Percentiles rank a stretch among this genome's conserved stretches.
Evolutionary conservation across 805 yeast genomes (phyloP).

Genomic region (Nakazawaea sp.): DNA sequence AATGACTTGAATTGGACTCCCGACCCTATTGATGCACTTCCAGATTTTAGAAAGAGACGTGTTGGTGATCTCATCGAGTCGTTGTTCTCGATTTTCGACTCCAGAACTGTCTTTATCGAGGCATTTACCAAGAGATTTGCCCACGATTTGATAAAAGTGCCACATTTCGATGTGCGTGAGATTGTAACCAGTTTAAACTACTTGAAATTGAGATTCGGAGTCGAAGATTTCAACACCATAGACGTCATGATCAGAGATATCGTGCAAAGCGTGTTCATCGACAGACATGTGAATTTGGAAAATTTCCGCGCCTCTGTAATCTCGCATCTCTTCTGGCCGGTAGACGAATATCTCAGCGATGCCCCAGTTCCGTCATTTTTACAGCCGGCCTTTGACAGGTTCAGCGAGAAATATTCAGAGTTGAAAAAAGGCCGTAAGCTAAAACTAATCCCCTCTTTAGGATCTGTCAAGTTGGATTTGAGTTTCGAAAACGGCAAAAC

Average conservation of each 20-base stretch:
- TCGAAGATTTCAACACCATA: slow-evolving; percentile 54
- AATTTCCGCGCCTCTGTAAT: slow-evolving; percentile 53
- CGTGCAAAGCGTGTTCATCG: slow-evolving; percentile 43
- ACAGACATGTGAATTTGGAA: slow-evolving; percentile 26
- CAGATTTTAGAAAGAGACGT: slow-evolving; percentile 61
- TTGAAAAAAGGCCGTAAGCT: slow-evolving; percentile 54
- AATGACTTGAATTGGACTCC: slow-evolving; percentile 65
- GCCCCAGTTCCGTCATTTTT: slow-evolving; percentile 39
- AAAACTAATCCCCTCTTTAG: slow-evolving; percentile 49
- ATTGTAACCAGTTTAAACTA: slow-evolving; percentile 38
- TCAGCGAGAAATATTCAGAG: slow-evolving; percentile 32
- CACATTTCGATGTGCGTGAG: slow-evolving; percentile 32
- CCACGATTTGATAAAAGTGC: slow-evolving; percentile 38
- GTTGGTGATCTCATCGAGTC: slow-evolving; percentile 67
- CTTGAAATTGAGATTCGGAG: slow-evolving; percentile 60
- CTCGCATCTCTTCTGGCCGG: slow-evolving; percentile 81
- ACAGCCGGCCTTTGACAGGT: slow-evolving; percentile 32
- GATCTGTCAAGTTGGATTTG: slow-evolving; percentile 55
- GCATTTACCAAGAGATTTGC: slow-evolving; percentile 63
- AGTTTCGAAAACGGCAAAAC: slow-evolving; percentile 38
- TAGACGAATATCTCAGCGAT: slow-evolving; percentile 31
- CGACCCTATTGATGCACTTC: slow-evolving; percentile 86
- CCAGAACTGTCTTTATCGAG: slow-evolving; percentile 55
- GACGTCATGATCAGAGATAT: slow-evolving; percentile 85
- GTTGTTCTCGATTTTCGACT: slow-evolving; percentile 64